Percentiles rank a stretch among this genome's conserved stretches.
Evolutionary conservation across 192 early-diverging fungal genomes (phyloP).

Genomic region (Paraglomus brasilianum): DNA sequence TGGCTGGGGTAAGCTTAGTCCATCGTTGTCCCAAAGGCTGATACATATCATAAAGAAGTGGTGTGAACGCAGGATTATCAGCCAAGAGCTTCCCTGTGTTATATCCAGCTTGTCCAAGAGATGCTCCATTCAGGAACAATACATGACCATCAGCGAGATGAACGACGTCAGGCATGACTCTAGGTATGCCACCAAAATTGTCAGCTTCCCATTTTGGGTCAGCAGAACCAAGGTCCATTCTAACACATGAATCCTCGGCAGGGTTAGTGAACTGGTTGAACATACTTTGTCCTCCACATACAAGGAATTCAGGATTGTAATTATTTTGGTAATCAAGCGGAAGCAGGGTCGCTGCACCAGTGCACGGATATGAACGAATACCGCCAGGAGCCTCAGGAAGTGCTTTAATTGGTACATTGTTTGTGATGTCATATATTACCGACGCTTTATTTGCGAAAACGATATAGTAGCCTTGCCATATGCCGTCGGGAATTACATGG

Average conservation of each 20-base stretch:
- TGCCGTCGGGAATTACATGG: constrained; percentile 44
- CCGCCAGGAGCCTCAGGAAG: constrained; percentile 48
- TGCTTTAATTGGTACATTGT: constrained; percentile 40
- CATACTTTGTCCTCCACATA: constrained; percentile 60
- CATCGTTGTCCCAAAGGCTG: constrained; percentile 44
- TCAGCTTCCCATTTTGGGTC: constrained; percentile 55
- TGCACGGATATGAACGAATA: constrained; percentile 54
- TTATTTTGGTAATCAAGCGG: constrained; percentile 56
- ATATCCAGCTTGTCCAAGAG: constrained; percentile 56
- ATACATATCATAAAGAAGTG: constrained; percentile 55
- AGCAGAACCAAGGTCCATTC: constrained; percentile 43
- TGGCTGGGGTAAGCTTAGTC: constrained; percentile 39
- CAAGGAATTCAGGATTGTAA: constrained; percentile 54
- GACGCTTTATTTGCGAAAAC: constrained; percentile 55
- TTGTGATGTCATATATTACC: constrained; percentile 50
- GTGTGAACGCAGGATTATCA: constrained; percentile 50
- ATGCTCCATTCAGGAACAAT: constrained; percentile 65
- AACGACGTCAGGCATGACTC: constrained; percentile 56
- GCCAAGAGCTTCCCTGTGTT: constrained; percentile 29
- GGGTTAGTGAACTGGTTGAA: constrained; percentile 30
- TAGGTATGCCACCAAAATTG: constrained; percentile 38
- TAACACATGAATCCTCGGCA: constrained; percentile 49
- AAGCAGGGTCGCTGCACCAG: constrained; percentile 55
- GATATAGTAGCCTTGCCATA: constrained; percentile 40
- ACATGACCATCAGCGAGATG: constrained; percentile 54